These are phyloP conservation scores for Mucor indicus DNA, from an alignment of 371 early-diverging fungal species.

Conservation along the genomic window DNA sequence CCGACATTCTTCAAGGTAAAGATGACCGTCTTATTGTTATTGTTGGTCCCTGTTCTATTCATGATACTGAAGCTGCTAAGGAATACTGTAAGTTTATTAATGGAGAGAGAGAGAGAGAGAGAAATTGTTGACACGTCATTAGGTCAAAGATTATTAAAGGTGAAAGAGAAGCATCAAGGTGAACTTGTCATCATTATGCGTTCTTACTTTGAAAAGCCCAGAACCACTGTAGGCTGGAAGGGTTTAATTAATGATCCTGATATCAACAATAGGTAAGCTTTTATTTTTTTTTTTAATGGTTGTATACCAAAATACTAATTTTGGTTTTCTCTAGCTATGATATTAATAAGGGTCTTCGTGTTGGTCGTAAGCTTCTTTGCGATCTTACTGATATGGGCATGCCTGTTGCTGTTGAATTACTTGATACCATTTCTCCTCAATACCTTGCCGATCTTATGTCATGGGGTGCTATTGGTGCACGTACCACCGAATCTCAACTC, in stretches of 20 bases:
- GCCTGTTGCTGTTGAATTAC: slow-evolving; percentile 86
- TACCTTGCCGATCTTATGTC: slow-evolving; percentile 88
- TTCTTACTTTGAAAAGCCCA: slow-evolving; percentile 93
- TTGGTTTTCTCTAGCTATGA: slow-evolving; percentile 50
- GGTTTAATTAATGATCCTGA: slow-evolving; percentile 91
- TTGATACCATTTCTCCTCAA: slow-evolving; percentile 95
- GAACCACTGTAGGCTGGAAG: slow-evolving; percentile 95
- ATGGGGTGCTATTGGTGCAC: slow-evolving; percentile 95
- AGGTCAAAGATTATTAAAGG: slow-evolving; percentile 58
- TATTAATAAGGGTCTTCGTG: slow-evolving; percentile 88
- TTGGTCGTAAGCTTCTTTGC: slow-evolving; percentile 58
- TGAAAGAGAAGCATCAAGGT: slow-evolving; percentile 48
- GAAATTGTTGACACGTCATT: too few species aligned
- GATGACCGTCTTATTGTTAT: slow-evolving; percentile 85
- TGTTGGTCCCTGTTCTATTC: slow-evolving; percentile 94
- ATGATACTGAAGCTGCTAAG: slow-evolving; percentile 77
- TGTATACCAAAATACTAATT: neutral
- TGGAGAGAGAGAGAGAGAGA: too few species aligned
- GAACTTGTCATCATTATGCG: slow-evolving; percentile 90
- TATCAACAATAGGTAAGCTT: slow-evolving; percentile 65
- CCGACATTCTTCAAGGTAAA: slow-evolving; percentile 71
- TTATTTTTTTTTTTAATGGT: neutral
- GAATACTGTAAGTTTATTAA: slow-evolving; percentile 62
- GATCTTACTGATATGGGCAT: slow-evolving; percentile 80
- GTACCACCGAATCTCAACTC: slow-evolving; percentile 91